Percentiles rank a stretch among this genome's conserved stretches.
Evolutionary conservation across 306 rosid genomes (phyloP).

Genomic region (Dalbergia cochinchinensis): DNA sequence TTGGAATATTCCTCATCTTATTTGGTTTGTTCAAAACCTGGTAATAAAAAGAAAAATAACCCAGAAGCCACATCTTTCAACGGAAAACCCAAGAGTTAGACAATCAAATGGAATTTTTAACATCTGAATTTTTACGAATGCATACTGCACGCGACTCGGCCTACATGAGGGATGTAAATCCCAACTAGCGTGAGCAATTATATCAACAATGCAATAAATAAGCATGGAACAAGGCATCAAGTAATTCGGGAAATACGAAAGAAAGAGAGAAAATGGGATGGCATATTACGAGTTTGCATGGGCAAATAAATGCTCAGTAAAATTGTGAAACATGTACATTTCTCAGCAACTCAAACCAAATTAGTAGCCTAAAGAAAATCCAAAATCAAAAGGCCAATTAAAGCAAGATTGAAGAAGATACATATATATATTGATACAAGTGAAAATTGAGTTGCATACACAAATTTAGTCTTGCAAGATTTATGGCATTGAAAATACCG

Average conservation of each 20-base stretch:
- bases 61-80: too few species aligned
- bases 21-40: too few species aligned
- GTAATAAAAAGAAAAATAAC: too few species aligned
- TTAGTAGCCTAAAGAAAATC: constrained; percentile 15
- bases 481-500: constrained; percentile 41
- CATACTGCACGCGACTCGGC: neutral
- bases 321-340: constrained; percentile 49
- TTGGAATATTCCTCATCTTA: too few species aligned
- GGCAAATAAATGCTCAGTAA: constrained; percentile 34
- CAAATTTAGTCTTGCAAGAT: constrained; percentile 37
- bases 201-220: neutral
- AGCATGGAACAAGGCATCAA: neutral
- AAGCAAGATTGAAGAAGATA: constrained; percentile 48
- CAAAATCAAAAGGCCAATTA: constrained; percentile 20
- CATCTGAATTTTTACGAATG: neutral
- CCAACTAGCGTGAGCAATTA: too few species aligned
- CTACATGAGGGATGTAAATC: neutral
- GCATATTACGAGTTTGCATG: constrained; percentile 16
- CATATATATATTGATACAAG: constrained; percentile 47
- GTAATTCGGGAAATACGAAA: constrained; percentile 2
- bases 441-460: constrained; percentile 31
- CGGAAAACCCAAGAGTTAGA: too few species aligned
- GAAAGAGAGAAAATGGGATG: neutral
- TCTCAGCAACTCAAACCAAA: constrained; percentile 42
- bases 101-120: neutral